Base-by-base conservation (phyloP, 768 basidiomycete genomes). In the Suillus spraguei region DNA sequence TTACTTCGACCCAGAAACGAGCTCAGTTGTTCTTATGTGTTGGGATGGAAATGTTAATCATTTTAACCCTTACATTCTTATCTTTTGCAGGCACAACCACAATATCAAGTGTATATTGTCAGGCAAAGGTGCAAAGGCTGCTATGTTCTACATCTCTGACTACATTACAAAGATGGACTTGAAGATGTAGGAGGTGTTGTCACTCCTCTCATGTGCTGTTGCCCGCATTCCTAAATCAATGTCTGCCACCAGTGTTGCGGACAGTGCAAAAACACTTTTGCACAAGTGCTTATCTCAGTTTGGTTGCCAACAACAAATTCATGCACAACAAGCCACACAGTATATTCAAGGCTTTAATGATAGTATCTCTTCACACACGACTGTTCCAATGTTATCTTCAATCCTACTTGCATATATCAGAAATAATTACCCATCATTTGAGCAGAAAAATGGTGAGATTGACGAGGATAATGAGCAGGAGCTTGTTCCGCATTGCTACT, bases 111-210 rank as follows among this genome's bases (percentile, higher is more conserved):
- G 74, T 44, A 76, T 79, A 9, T 61, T 76, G 17, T 77, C 75
- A 17, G 76, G 77, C 0, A 70, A 71, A 58, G 67, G 67, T 46
- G 77, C 73, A 1, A 78, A 75, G 55, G 75, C 76, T 20, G 74
- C 75, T 0, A 76, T 78, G 70, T 77, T 74, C 59, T 79, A 77
- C 59, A 76, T 79, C 17, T 71, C 74, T 0, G 68, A 78, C 42
- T 77, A 78, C 52, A 78, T 78, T 17, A 79, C 76, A 13, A 79
- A 77, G 52, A 68, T 71, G 65, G 71, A 69, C 22, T 5, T 69
- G 2, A 75, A 72, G 6, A 73, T 69, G 4, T 65, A 72, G 62
- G 60, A 78, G 22, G 66, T 74, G 63, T 41, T 76, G 0, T 68
- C 69, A 0, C 35, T 74, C 0, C 38, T 76, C 16, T 77, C 72